Percentiles rank a stretch among this genome's conserved stretches.
Evolutionary conservation across 139 green algal genomes (phyloP).

Genomic region (Yamagishiella unicocca): DNA sequence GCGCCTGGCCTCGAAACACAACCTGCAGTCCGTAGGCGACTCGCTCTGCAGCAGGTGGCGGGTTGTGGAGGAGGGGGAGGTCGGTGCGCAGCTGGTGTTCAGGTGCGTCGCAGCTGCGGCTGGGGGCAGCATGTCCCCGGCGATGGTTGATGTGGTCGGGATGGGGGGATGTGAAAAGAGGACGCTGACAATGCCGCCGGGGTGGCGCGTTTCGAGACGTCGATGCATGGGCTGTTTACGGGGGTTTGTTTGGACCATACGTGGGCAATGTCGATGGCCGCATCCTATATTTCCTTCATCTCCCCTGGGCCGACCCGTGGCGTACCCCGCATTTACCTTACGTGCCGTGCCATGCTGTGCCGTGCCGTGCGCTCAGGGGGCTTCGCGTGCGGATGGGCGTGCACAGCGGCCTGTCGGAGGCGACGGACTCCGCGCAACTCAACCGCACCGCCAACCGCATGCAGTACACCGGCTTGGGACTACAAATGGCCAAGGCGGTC

Average conservation of each 20-base stretch:
- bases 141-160: not conserved
- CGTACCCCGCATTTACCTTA: too few species aligned
- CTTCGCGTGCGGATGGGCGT: conserved; percentile 42
- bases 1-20: conserved; percentile 42
- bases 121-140: not conserved
- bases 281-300: too few species aligned
- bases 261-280: too few species aligned
- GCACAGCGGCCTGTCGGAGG: conserved; percentile 13
- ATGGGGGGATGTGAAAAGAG: too few species aligned
- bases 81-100: conserved; percentile 40
- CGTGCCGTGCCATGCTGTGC: too few species aligned
- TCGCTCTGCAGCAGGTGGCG: conserved; percentile 27
- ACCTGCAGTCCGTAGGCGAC: conserved; percentile 39
- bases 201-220: too few species aligned
- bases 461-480: conserved; percentile 37
- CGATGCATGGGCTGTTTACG: too few species aligned
- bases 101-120: conserved; percentile 26
- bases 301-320: too few species aligned
- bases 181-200: too few species aligned
- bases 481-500: conserved; percentile 42
- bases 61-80: conserved; percentile 42
- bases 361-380: conserved; percentile 8
- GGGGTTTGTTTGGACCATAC: too few species aligned
- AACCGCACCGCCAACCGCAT: conserved; percentile 41
- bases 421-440: not conserved